Conservation (phyloP, 441 rosid species). For the Eutrema salsugineum region DNA sequence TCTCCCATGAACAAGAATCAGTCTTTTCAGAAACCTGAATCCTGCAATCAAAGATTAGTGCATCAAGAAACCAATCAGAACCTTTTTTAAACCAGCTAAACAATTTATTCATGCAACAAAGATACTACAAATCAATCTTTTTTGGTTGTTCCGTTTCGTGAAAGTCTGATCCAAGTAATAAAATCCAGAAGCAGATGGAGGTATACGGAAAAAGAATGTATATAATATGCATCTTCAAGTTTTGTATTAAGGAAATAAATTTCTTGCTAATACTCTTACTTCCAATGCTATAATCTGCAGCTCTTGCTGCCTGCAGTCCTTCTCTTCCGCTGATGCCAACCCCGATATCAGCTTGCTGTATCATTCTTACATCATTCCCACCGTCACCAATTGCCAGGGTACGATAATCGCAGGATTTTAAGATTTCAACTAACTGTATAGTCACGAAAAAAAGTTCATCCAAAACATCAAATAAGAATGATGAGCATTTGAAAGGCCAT, state of each 20-base stretch:
- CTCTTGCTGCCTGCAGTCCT: slow-evolving; percentile 99
- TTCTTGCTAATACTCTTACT: slow-evolving; percentile 47
- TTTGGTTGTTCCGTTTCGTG: background rate
- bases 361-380: slow-evolving; percentile 99
- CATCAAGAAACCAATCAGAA: slow-evolving; percentile 3
- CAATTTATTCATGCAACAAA: background rate
- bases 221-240: background rate
- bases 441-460: background rate
- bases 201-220: background rate
- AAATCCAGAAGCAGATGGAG: background rate
- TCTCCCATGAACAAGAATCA: slow-evolving; percentile 96
- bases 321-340: slow-evolving; percentile 99
- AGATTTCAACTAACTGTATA: slow-evolving; percentile 85
- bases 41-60: slow-evolving; percentile 48
- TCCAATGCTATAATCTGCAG: slow-evolving; percentile 98
- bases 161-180: background rate
- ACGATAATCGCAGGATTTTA: slow-evolving; percentile 95
- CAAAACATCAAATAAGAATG: background rate
- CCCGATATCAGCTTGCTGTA: slow-evolving; percentile 97
- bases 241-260: background rate
- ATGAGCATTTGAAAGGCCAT: background rate
- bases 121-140: background rate
- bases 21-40: slow-evolving; percentile 88
- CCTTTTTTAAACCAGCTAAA: background rate
- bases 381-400: slow-evolving; percentile 99